Conservation (phyloP, 495 filamentous ascomycete species). For the Evansstolkia leycettana region DNA sequence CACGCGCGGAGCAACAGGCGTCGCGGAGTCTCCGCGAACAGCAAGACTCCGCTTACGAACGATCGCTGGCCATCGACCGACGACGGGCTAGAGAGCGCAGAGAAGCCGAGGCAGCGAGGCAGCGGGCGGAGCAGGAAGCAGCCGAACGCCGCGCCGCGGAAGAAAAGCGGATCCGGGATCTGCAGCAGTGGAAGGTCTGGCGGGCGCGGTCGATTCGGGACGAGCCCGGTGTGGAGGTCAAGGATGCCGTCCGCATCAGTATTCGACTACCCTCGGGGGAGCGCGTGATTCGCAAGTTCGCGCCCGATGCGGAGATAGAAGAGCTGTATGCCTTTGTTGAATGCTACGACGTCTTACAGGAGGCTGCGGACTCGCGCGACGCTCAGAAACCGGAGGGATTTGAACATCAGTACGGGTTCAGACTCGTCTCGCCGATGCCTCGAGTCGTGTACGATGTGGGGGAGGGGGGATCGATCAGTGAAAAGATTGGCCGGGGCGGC, state of each 20-base stretch:
- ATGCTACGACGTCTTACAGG: constrained; percentile 59
- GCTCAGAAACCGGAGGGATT: constrained; percentile 50
- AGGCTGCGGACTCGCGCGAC: constrained; percentile 13
- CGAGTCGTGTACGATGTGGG: constrained; percentile 62
- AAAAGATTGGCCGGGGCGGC: constrained; percentile 68
- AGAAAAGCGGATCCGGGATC: constrained; percentile 41
- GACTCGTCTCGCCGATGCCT: constrained; percentile 72
- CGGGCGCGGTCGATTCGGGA: constrained; percentile 50
- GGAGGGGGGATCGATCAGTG: constrained; percentile 47
- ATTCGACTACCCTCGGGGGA: constrained; percentile 64
- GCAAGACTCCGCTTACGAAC: constrained; percentile 87
- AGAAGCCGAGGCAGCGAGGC: constrained; percentile 60
- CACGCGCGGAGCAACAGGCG: constrained; percentile 64
- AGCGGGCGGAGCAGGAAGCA: constrained; percentile 49
- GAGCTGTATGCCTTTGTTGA: constrained; percentile 96
- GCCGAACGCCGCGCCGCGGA: constrained; percentile 51
- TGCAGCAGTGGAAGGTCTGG: constrained; percentile 71
- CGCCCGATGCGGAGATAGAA: constrained; percentile 52
- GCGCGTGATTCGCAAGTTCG: constrained; percentile 64
- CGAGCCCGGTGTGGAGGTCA: constrained; percentile 53
- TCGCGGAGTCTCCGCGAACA: constrained; percentile 64
- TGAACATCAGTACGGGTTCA: constrained; percentile 68
- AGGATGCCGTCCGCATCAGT: constrained; percentile 67
- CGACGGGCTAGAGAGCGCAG: constrained; percentile 62
- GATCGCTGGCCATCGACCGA: constrained; percentile 74